These are phyloP conservation scores for Pulicaria dysenterica DNA, from an alignment of 129 eudicot genomes.

Conservation along the genomic window DNA sequence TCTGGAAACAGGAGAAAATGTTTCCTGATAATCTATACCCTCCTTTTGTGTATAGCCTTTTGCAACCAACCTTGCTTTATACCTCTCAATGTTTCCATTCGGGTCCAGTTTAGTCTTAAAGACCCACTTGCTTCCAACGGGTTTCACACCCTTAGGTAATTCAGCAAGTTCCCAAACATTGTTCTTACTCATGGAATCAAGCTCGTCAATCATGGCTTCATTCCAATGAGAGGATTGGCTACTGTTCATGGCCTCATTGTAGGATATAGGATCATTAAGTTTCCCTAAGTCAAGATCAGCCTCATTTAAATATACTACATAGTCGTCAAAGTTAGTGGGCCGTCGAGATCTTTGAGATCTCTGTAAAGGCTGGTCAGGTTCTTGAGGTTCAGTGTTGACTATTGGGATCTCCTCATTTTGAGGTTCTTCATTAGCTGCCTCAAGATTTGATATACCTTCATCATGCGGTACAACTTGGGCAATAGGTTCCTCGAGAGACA, in stretches of 20 bases:
- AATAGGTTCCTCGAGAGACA: not conserved
- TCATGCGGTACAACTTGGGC: not conserved
- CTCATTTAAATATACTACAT: not conserved
- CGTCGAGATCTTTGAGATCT: not conserved
- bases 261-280: not conserved
- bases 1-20: not conserved
- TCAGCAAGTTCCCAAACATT: not conserved
- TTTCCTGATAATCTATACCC: not conserved
- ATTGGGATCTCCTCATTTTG: too few relatives aligned
- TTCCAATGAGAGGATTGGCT: not conserved
- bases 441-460: too few relatives aligned
- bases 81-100: not conserved
- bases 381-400: too few relatives aligned
- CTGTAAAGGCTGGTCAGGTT: not conserved
- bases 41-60: not conserved
- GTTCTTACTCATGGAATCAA: not conserved
- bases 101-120: slow-evolving; percentile 1
- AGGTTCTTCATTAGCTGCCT: too few relatives aligned
- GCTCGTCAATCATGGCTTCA: not conserved
- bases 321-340: not conserved
- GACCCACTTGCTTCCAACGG: not conserved
- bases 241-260: not conserved
- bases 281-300: not conserved
- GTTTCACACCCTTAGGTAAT: not conserved
- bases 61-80: not conserved